Conservation (phyloP, 345 rosid genomes). For the Eucalyptus cloeziana region DNA sequence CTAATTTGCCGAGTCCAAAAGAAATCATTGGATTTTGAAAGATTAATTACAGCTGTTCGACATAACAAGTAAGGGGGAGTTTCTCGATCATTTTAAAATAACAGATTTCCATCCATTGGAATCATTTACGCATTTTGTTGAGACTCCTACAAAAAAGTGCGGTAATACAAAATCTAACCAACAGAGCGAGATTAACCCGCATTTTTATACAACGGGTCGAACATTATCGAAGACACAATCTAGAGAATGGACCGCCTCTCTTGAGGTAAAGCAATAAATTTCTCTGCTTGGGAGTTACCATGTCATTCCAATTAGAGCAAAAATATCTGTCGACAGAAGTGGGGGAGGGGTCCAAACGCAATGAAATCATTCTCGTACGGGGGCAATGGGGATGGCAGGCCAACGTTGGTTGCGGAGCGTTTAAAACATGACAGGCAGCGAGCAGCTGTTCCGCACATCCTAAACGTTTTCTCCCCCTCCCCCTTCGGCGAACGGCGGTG, state of each 20-base stretch:
- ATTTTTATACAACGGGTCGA: too few relatives aligned
- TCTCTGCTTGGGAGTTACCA: background rate
- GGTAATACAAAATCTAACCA: background rate
- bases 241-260: background rate
- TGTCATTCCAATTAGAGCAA: background rate
- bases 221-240: background rate
- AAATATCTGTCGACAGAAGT: background rate
- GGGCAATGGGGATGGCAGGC: background rate
- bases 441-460: background rate
- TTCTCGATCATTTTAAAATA: background rate
- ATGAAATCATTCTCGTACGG: background rate
- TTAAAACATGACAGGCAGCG: background rate
- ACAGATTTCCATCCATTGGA: background rate
- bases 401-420: background rate
- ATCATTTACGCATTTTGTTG: background rate
- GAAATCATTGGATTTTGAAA: background rate
- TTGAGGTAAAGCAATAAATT: background rate
- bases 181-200: background rate
- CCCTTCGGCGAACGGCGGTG: background rate
- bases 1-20: background rate
- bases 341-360: background rate
- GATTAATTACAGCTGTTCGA: background rate
- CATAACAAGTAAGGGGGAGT: background rate
- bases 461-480: background rate
- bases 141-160: background rate